Base-by-base conservation (phyloP, 306 rosid genomes). In the Rosa chinensis region DNA sequence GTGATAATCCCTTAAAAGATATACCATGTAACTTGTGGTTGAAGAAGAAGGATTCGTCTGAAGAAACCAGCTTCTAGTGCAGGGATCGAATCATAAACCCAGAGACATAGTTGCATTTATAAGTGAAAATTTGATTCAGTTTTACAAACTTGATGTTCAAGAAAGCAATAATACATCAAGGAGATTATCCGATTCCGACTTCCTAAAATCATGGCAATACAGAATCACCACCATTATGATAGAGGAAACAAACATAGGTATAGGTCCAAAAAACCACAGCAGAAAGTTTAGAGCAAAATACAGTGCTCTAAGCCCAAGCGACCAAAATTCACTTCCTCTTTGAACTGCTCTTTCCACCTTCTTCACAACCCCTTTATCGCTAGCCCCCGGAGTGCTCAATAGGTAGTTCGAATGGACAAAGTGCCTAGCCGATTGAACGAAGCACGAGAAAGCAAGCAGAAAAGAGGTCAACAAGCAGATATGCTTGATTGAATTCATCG, bases 211-310 rank as follows among this genome's bases (percentile, higher is more conserved):
- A 67, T 87, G 97, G 69, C 76, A 53, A 50, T 82, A 82, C 52
- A 93, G 82, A 20, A 84, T 14, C 48, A 80, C 4, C n/a, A 91
- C 95, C 86, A 88, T 83, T n/a, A 53, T 28, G 12, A 87, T 17
- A 9, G 93, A 91, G 67, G 87, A 86, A 84, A 72, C 64, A 55
- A 91, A 84, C 97, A 90, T 86, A 2, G 98, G 95, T 25, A 93
- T 86, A 17, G 98, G 97, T 44, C 97, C 98, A 75, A 89, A 91
- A 77, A 93, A 89, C 98, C 95, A 91, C 7, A 89, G 85, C 44
- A 93, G 48, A 73, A 93, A 77, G 68, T 85, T 55, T 6, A 93
- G 93, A 66, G 97, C 97, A 52, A 87, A 84, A 81, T 90, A 90
- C 28, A 90, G 82, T 1, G 95, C 90, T 72, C 97, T 59, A 70